Conservation (phyloP, 2,329 filamentous ascomycete genomes). For the Fusarium subglutinans region DNA sequence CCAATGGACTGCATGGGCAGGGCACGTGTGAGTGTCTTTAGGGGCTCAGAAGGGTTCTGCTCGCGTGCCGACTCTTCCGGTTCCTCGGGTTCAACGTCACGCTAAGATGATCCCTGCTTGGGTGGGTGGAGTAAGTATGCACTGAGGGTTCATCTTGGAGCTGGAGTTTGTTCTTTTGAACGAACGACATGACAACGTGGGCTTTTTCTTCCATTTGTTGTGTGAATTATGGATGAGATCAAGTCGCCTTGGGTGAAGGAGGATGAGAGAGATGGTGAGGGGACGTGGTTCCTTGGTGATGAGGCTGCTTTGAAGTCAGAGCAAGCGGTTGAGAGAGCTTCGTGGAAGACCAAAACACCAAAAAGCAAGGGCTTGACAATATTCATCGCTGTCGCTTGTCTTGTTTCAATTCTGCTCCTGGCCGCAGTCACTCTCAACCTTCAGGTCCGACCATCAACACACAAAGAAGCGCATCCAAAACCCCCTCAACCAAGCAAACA, state of each 20-base stretch:
- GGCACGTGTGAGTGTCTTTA: conserved; percentile 22
- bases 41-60: background rate
- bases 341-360: background rate
- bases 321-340: fast-evolving
- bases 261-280: background rate
- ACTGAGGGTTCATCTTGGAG: background rate
- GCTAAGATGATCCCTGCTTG: background rate
- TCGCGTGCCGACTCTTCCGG: conserved; percentile 37
- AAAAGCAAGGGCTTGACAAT: background rate
- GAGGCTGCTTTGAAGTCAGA: background rate
- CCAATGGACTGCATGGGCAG: conserved; percentile 19
- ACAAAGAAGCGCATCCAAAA: background rate
- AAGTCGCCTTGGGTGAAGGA: background rate
- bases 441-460: background rate
- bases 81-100: background rate
- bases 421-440: conserved; percentile 33
- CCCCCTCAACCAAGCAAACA: background rate
- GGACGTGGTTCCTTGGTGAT: background rate
- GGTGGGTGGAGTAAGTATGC: background rate
- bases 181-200: background rate
- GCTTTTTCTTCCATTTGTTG: no score
- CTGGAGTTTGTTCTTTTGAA: background rate
- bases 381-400: background rate
- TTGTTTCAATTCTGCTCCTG: conserved; percentile 38
- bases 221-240: background rate